Conservation (phyloP, 331 rosid species). For the Dryas integrifolia region DNA sequence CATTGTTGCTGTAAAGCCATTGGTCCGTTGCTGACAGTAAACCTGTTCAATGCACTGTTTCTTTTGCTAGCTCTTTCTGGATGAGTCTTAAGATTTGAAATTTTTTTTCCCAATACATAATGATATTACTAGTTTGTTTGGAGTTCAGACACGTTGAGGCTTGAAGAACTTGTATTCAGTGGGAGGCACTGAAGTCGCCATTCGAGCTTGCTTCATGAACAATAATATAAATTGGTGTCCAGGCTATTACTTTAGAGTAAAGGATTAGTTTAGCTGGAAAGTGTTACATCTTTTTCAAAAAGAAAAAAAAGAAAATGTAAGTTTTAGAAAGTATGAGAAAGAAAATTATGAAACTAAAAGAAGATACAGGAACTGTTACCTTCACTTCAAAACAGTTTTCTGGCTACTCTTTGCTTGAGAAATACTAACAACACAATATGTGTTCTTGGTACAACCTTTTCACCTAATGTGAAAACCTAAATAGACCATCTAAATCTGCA, state of each 20-base stretch:
- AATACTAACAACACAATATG: no score
- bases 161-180: not conserved
- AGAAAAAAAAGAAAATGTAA: no score
- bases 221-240: not conserved
- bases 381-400: no score
- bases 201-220: not conserved
- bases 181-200: not conserved
- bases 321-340: no score
- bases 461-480: no score
- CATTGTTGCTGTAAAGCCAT: not conserved
- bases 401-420: no score
- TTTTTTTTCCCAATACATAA: not conserved
- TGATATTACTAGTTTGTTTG: not conserved
- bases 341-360: no score
- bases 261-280: not conserved
- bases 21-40: not conserved
- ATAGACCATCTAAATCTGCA: no score
- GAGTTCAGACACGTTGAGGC: not conserved
- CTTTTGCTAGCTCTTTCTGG: conserved; percentile 2
- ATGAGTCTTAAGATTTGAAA: not conserved
- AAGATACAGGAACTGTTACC: no score
- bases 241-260: not conserved
- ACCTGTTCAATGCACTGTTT: not conserved
- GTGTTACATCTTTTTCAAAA: no score
- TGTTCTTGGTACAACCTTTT: no score